A percentile compares a stretch with the other conserved stretches of the same genome.
Conservation (phyloP, 2,329 filamentous ascomycete genomes). For the Drechslerella stenobrocha region DNA sequence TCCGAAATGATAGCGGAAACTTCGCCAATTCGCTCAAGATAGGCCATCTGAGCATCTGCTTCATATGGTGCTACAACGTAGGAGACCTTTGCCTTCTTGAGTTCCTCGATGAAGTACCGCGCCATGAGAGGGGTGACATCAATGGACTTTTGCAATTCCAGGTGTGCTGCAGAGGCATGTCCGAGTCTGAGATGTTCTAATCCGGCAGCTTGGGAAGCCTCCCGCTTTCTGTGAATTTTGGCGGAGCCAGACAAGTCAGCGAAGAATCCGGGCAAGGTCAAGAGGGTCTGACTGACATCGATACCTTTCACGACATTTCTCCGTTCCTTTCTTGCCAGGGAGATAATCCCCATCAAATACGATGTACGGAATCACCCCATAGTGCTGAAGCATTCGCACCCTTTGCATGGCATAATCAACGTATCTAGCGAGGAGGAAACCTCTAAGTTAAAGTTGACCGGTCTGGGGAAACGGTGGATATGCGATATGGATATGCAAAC, state of each 20-base stretch:
- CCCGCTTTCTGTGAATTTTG: conserved; percentile 18
- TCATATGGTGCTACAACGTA: conserved; percentile 97
- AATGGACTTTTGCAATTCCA: conserved; percentile 90
- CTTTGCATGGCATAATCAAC: conserved; percentile 87
- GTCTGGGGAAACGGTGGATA: no score
- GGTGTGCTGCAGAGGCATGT: conserved; percentile 75
- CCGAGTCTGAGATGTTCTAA: conserved; percentile 80
- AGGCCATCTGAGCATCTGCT: conserved; percentile 94
- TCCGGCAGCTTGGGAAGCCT: conserved; percentile 62
- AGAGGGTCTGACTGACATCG: neutral
- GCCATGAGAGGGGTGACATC: conserved; percentile 98
- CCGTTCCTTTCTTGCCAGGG: conserved; percentile 88
- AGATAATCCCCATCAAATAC: conserved; percentile 96
- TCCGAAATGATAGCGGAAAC: conserved; percentile 90
- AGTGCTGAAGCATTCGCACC: conserved; percentile 90
- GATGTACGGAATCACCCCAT: conserved; percentile 89
- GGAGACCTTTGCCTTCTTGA: conserved; percentile 76
- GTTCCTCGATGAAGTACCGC: conserved; percentile 81
- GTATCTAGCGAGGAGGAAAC: conserved; percentile 64
- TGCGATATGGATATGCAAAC: no score
- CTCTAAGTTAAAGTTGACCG: no score
- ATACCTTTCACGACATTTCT: conserved; percentile 63
- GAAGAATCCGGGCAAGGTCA: neutral
- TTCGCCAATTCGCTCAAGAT: conserved; percentile 81
- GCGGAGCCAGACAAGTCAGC: neutral